Evolutionary conservation across 2,329 filamentous ascomycete species (phyloP), one percentile per base, ranked within the genome.

Genomic region (Cylindrodendrum hubeiense): DNA sequence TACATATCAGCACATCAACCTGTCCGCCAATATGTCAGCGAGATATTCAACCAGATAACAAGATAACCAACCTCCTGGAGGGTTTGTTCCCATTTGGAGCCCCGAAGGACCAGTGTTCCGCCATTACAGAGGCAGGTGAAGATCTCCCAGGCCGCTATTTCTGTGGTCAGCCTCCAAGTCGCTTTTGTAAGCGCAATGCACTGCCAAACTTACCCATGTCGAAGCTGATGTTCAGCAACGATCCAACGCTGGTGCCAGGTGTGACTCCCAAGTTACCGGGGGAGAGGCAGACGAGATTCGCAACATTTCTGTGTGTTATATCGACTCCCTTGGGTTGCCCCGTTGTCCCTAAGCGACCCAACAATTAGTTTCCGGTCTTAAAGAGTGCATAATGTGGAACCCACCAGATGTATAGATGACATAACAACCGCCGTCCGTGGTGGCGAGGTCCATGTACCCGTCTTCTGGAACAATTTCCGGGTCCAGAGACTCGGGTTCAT

Each of bases 291-390:
- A 89, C 76, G 12, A 87, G 77, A 73, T 89, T 89, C 17, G 83
- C 81, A 19, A 89, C 84, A 67, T 87, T 87, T 37, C 75, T 75
- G 65, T 90, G 88, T 19, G 82, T 83, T 22, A 89, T 81, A 72
- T 89, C 85, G 9, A 89, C 87, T 1, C 87, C 87, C 71, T 89
- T 89, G 2, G 87, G 87, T 24, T 81, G 81, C 6, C 86, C 87
- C 0, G 87, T 89, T 15, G 86, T 89, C 41, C 80, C 80, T 82
- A 60, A 41, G 21, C 22, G 26, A 76, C 75, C 76, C 21, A 9
- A 39, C 37, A 34, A 56, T 68, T 26, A 64, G 46, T 49, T 17
- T 34, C 12, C 7, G 39, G 52, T 17, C 10, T 3, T 53, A 46
- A 62, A n/a, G n/a, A 46, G 24, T n/a, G 12, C 17, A 50, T 3